Base-by-base conservation (phyloP, 108 stramenopile genomes). In the Cylindrotheca fusiformis region DNA sequence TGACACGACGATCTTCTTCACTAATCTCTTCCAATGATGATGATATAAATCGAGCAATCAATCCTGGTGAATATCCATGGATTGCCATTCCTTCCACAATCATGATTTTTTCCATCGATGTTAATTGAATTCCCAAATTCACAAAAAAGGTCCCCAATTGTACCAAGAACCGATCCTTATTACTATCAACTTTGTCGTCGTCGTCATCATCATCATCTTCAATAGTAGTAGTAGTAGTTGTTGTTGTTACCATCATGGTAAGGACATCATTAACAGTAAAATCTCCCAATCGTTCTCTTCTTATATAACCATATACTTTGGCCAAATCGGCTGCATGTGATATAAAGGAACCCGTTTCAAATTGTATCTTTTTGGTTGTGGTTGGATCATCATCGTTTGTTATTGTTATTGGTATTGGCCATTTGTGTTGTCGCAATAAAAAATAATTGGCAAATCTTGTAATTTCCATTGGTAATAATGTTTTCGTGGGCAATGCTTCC, bases 291-390 rank as follows among this genome's bases (percentile, higher is more conserved):
- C 50, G 31, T 45, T 72, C 63, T 48, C 17, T 49, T 28, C 63
- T 29, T 19, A 72, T 20, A 2, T 30, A 31, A 29, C 46, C 27
- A 28, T 58, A 22, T 12, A 72, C 23, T 19, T 54, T 28, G 19
- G 63, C 63, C 3, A 72, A 27, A 8, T 36, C 48, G 30, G 44
- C 4, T 18, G 71, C 28, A 29, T 72, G 59, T 29, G 63, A 63
- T 17, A 44, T 49, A 48, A 72, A 72, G 27, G 47, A 65, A 46
- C 65, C 71, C 23, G 46, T 36, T 48, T 72, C 71, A 28, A 72
- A 65, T 31, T 25, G n/a, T 24, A 3, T 19, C 14, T 24, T n/a
- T 4, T 19, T 26, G 44, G 44, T 53, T 31, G 27, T 53, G 0
- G 51, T 29, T 1, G 63, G 63, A 57, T 61, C 62, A 45, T 0